phyloP scores from a whole-genome alignment of 2,329 filamentous ascomycete species.

The Neonectria neomacrospora region DNA sequence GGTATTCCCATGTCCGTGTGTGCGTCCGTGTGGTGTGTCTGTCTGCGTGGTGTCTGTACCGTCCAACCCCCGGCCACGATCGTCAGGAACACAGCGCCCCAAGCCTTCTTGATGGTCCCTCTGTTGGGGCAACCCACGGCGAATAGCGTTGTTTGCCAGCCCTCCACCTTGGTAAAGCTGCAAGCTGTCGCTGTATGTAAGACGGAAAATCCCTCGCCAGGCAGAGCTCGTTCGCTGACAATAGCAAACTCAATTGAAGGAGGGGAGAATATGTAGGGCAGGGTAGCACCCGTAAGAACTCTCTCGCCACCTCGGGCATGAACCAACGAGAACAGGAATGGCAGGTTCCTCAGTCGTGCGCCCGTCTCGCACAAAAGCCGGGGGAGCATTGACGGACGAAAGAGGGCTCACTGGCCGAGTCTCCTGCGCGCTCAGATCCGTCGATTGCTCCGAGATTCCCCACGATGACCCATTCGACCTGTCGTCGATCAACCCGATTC shows the following conservation, averaged over 20 bases:
- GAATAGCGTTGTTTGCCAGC: slow-evolving; percentile 21
- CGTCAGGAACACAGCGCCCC: slow-evolving; percentile 44
- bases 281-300: not conserved
- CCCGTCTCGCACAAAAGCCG: not conserved
- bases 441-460: slow-evolving; percentile 15
- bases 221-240: not conserved
- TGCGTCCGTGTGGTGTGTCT: not conserved
- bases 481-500: slow-evolving; percentile 21
- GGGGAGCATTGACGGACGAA: not conserved
- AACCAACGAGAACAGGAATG: not conserved
- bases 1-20: not conserved
- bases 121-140: slow-evolving; percentile 31
- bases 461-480: slow-evolving; percentile 12
- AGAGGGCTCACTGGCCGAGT: not conserved
- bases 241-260: not conserved
- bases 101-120: slow-evolving; percentile 27
- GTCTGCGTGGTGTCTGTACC: slow-evolving; percentile 21
- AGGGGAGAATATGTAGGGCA: not conserved
- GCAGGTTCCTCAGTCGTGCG: not conserved
- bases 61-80: slow-evolving; percentile 38
- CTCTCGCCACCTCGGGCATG: not conserved
- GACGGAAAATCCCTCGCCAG: slow-evolving; percentile 30
- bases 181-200: slow-evolving; percentile 10
- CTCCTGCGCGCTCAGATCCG: slow-evolving; percentile 16
- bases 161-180: slow-evolving; percentile 24